Evolutionary conservation across 2,329 filamentous ascomycete genomes (phyloP).

Genomic region (Penicillium hesseltinei): DNA sequence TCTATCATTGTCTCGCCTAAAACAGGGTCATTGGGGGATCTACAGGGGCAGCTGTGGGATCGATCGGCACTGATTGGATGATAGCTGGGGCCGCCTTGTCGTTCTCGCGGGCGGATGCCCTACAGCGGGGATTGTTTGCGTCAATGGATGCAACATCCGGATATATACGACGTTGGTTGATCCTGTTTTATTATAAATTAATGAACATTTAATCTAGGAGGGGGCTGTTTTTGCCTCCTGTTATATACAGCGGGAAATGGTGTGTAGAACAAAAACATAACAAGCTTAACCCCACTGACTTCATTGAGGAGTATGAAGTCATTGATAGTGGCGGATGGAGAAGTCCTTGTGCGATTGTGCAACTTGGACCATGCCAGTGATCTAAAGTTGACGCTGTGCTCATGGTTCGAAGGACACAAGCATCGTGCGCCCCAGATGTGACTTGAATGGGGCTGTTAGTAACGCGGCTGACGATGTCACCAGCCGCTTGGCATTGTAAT

Average conservation of each 20-base stretch:
- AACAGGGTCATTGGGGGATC: slow-evolving; percentile 4
- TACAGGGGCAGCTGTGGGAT: slow-evolving; percentile 6
- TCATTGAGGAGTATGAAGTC: neutral
- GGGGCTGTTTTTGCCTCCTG: neutral
- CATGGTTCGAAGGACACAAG: slow-evolving; percentile 1
- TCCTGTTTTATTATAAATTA: neutral
- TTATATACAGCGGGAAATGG: neutral
- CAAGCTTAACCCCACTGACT: neutral
- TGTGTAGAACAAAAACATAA: neutral
- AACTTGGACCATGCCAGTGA: neutral
- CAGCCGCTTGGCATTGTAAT: neutral
- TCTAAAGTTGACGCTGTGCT: neutral
- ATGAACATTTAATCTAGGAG: neutral
- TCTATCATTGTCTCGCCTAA: slow-evolving; percentile 1
- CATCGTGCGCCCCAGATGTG: neutral
- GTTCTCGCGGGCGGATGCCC: neutral
- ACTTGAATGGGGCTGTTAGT: neutral
- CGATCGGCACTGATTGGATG: slow-evolving; percentile 1
- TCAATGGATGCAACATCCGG: neutral
- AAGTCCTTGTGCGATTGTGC: neutral
- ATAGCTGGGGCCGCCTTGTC: neutral
- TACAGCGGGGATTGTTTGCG: neutral
- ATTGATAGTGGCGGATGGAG: neutral
- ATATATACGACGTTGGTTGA: neutral
- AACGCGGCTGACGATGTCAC: neutral